Conservation (phyloP, 495 filamentous ascomycete species). For the Penicillium paxilli region DNA sequence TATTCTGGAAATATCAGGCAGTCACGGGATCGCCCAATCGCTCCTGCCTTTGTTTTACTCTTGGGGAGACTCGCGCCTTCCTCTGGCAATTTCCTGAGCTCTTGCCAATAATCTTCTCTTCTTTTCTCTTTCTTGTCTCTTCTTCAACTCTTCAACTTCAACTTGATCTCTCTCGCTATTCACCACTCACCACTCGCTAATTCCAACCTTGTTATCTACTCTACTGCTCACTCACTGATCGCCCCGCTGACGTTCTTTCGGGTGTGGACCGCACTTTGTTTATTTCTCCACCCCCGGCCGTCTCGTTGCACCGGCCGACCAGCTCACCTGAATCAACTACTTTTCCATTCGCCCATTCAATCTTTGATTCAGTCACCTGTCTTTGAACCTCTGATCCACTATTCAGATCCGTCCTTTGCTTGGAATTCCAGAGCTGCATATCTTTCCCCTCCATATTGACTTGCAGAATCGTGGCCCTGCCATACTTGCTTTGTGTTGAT, state of each 20-base stretch:
- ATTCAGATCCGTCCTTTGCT: neutral
- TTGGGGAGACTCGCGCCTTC: neutral
- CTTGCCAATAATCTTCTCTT: too few relatives aligned
- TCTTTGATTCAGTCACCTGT: neutral
- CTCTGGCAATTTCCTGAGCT: too few relatives aligned
- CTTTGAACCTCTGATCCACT: neutral
- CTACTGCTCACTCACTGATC: constrained; percentile 6
- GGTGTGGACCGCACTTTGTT: constrained; percentile 26
- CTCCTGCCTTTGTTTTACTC: neutral
- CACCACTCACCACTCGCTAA: neutral
- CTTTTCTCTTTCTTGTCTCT: neutral
- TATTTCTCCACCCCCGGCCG: constrained; percentile 29
- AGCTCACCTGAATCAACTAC: constrained; percentile 2
- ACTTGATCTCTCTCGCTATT: neutral
- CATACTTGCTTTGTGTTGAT: neutral
- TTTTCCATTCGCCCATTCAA: neutral
- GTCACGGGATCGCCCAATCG: neutral
- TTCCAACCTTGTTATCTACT: neutral
- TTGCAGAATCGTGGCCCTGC: neutral
- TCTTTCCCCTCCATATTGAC: neutral
- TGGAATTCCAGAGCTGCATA: neutral
- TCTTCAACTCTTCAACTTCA: neutral
- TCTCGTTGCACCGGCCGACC: constrained; percentile 32
- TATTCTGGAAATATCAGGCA: neutral
- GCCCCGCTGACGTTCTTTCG: neutral